Percentiles rank a stretch among this genome's conserved stretches.
Evolutionary conservation across 441 rosid genomes (phyloP).

Genomic region (Monsonia emarginata): DNA sequence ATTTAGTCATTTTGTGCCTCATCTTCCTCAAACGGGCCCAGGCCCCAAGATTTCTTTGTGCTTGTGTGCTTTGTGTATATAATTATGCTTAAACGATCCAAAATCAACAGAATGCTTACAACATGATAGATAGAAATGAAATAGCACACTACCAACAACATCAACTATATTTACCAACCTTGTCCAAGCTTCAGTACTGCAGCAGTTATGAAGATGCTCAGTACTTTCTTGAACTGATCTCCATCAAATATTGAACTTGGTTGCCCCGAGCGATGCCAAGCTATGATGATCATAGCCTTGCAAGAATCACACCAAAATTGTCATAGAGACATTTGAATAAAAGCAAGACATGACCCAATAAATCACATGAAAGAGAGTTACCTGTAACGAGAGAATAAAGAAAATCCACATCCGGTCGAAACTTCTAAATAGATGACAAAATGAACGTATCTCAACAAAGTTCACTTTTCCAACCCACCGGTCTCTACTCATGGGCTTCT

Average conservation of each 20-base stretch:
- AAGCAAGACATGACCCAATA: not conserved
- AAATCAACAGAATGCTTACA: too few relatives aligned
- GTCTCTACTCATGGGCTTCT: conserved; percentile 48
- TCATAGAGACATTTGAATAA: conserved; percentile 14
- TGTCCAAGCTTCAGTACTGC: conserved; percentile 93
- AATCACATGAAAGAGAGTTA: conserved; percentile 14
- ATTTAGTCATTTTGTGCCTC: too few relatives aligned
- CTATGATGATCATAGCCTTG: conserved; percentile 90
- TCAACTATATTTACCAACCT: conserved; percentile 36
- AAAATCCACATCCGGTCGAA: conserved; percentile 99
- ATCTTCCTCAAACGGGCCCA: too few relatives aligned
- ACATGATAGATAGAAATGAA: too few relatives aligned
- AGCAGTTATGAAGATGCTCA: conserved; percentile 90
- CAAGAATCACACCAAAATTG: conserved; percentile 17
- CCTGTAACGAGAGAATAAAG: conserved; percentile 84
- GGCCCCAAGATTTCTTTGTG: too few relatives aligned
- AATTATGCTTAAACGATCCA: too few relatives aligned
- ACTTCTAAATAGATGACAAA: conserved; percentile 95
- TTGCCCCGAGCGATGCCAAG: conserved; percentile 72
- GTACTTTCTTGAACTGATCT: conserved; percentile 62
- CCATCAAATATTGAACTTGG: conserved; percentile 42
- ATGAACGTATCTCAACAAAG: conserved; percentile 94
- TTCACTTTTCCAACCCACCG: conserved; percentile 93
- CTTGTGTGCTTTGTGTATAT: too few relatives aligned
- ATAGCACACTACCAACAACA: not conserved